Evolutionary conservation across 441 rosid genomes (phyloP).

Genomic region (Sinapis alba): DNA sequence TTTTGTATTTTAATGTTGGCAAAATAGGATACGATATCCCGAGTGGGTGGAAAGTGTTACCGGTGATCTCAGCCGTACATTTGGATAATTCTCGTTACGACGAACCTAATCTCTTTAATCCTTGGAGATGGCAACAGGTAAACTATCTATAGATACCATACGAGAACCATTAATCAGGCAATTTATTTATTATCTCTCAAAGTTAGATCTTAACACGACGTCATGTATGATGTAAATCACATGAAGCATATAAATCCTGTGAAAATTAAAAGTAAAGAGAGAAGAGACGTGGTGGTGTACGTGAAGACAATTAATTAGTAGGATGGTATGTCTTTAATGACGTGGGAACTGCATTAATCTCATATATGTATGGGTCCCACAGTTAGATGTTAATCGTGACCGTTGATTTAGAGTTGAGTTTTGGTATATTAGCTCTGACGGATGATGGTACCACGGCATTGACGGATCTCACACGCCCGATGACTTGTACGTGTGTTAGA

Average conservation of each 20-base stretch:
- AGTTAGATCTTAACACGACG: constrained; percentile 42
- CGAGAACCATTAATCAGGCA: constrained; percentile 1
- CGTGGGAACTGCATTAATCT: constrained; percentile 27
- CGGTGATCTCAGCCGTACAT: constrained; percentile 95
- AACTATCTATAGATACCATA: not conserved
- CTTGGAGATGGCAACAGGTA: constrained; percentile 94
- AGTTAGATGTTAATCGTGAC: not conserved
- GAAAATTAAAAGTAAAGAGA: constrained; percentile 4
- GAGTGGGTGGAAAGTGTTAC: constrained; percentile 99
- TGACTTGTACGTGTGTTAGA: constrained; percentile 42
- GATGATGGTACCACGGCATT: constrained; percentile 41
- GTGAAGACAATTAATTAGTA: constrained; percentile 37
- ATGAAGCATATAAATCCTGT: constrained; percentile 23
- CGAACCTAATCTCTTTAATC: constrained; percentile 82
- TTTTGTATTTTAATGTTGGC: not conserved
- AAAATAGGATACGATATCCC: constrained; percentile 91
- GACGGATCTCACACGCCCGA: constrained; percentile 44
- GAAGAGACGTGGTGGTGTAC: constrained; percentile 29
- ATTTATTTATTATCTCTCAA: not conserved
- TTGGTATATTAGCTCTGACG: constrained; percentile 22
- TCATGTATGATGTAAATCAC: constrained; percentile 25
- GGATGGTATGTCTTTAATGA: constrained; percentile 41
- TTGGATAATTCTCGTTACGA: constrained; percentile 80
- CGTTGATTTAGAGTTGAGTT: constrained; percentile 17
- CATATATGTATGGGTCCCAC: constrained; percentile 3